phyloP scores from a whole-genome alignment of 2,329 filamentous ascomycete genomes.

The Kalmusia sp. region DNA sequence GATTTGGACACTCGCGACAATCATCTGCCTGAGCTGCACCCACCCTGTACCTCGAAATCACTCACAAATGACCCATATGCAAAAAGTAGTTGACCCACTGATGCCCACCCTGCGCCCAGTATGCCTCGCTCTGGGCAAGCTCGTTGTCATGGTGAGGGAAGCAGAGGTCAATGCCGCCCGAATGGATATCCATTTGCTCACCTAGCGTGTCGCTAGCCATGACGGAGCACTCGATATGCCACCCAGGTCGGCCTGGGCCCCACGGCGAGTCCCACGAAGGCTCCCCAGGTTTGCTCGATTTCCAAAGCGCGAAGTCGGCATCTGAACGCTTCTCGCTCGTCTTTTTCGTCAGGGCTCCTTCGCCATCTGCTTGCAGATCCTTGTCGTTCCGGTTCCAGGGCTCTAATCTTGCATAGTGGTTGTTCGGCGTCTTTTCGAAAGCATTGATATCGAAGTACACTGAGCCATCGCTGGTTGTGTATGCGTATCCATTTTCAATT shows the following conservation, averaged over 20 bases:
- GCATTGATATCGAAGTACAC: constrained; percentile 93
- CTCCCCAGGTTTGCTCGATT: constrained; percentile 89
- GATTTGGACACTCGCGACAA: no score
- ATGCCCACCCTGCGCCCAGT: constrained; percentile 62
- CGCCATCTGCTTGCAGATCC: constrained; percentile 83
- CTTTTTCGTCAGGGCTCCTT: constrained; percentile 75
- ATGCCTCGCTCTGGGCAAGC: constrained; percentile 88
- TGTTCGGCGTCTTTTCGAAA: constrained; percentile 79
- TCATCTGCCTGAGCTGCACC: no score
- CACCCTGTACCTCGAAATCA: no score
- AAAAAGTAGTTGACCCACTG: constrained; percentile 97
- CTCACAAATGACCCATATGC: constrained; percentile 92
- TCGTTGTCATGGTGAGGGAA: constrained; percentile 84
- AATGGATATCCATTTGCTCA: constrained; percentile 87
- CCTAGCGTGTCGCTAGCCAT: constrained; percentile 94
- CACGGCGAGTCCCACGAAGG: constrained; percentile 88
- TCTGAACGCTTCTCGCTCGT: constrained; percentile 73
- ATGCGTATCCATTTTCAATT: constrained; percentile 85
- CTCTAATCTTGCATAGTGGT: constrained; percentile 83
- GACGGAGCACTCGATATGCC: constrained; percentile 97
- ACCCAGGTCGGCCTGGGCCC: constrained; percentile 87
- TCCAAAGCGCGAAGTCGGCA: constrained; percentile 93
- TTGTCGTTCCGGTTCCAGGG: constrained; percentile 87
- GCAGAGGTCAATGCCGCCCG: constrained; percentile 89
- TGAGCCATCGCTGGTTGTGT: constrained; percentile 76